Conservation (phyloP, 441 rosid species). For the Lagerstroemia fauriei region DNA sequence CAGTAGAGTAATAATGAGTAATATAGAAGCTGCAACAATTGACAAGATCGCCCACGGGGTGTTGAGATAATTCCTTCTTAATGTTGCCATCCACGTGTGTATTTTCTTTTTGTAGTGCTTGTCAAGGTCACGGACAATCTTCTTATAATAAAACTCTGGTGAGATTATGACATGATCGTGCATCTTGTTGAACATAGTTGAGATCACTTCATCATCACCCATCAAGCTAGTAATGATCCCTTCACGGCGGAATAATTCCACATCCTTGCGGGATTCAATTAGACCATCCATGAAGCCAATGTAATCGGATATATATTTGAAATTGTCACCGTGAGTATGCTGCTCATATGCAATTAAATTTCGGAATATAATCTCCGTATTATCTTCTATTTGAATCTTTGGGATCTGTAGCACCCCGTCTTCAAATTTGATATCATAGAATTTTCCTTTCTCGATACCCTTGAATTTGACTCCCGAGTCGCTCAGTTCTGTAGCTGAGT, state of each 20-base stretch:
- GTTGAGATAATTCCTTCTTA: constrained; percentile 20
- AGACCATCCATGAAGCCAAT: constrained; percentile 19
- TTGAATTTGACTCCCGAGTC: constrained; percentile 31
- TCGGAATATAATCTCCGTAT: not conserved
- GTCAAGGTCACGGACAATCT: not conserved
- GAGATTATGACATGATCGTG: not conserved
- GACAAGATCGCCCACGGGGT: constrained; percentile 19
- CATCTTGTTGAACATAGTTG: constrained; percentile 17
- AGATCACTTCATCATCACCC: constrained; percentile 19
- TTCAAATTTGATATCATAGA: constrained; percentile 23
- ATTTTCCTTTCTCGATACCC: not conserved
- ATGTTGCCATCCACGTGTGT: constrained; percentile 13
- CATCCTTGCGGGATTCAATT: constrained; percentile 18
- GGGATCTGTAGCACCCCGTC: constrained; percentile 28
- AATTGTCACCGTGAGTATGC: not conserved
- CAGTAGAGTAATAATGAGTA: not conserved
- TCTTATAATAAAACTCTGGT: not conserved
- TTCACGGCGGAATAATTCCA: constrained; percentile 9
- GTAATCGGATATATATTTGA: not conserved
- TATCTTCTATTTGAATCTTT: not conserved
- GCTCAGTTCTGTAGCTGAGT: constrained; percentile 25
- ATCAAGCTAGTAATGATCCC: constrained; percentile 15
- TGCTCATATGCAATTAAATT: constrained; percentile 30
- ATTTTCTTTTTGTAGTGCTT: not conserved
- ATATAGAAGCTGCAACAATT: not conserved